Base-by-base conservation (phyloP, 805 yeast genomes). In the Suhomyces sp. region DNA sequence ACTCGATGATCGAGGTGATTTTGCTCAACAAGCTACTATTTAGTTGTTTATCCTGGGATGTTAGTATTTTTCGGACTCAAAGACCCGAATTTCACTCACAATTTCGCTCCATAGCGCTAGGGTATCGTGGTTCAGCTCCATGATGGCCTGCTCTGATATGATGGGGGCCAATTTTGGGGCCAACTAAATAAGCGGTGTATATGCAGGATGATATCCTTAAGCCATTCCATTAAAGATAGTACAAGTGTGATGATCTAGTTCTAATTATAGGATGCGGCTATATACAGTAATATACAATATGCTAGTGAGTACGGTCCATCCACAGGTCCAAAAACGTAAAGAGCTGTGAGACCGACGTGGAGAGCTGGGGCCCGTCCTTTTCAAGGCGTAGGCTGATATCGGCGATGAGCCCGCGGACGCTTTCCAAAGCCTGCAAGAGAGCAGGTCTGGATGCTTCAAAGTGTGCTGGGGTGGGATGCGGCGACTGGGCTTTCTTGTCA, bases 1-100 rank as follows among this genome's bases (percentile, higher is more conserved):
- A 88, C 55, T 75, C 79, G 38, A 79, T 53, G 6, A 68, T 62
- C 29, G 66, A 51, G 31, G 65, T 46, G 46, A 68, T 67, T 59
- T 58, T 61, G n/a, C 61, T 67, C 51, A 64, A 68, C 22, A 68
- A 63, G 54, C 50, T 59, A 27, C 55, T 52, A 7, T 62, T 62
- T 27, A 67, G 46, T 5, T 49, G 44, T 38, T 56, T 54, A 48
- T 68, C 69, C 69, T 66, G 47, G 2, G n/a, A 3, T 13, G 63
- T 59, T 57, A 59, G 64, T 52, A 38, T 38, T 17, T 17, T 1
- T 4, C 17, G 24, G n/a, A 8, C 13, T 19, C n/a, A 8, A 17
- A 6, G 1, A 7, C 8, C 26, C 7, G 47, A 29, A 15, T 22
- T 5, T 12, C 27, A 57, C 60, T 33, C 51, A 57, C 60, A 9